Evolutionary conservation across 1,139 yeast genomes (phyloP), one percentile per base, ranked within the genome.

Genomic region (Suhomyces terraborum): DNA sequence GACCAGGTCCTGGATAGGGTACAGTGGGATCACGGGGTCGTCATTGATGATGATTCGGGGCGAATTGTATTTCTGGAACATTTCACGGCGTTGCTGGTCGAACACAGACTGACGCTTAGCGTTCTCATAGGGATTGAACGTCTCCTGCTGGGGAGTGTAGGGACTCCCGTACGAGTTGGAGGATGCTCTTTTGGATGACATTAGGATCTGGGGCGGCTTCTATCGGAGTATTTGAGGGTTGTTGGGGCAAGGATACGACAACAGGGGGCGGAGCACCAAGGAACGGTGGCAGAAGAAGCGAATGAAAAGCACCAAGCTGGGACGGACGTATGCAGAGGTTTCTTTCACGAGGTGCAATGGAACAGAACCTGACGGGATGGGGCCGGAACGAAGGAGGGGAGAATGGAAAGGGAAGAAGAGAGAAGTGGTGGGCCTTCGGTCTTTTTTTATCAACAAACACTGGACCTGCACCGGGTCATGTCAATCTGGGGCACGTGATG

Each of bases 1-100:
- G 50, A 65, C 59, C 29, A 57, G 53, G 10, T 57, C 51, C 39
- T 63, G 67, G 46, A 69, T 62, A 13, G 58, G 58, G 51, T 65
- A 73, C 36, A 62, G 43, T 13, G 77, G 77, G 22, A 70, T 62
- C 17, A 57, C 47, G 2, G 77, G 75, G 45, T 67, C 69, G 43
- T 69, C 71, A 40, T 68, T 54, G 32, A 69, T 66, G 38, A 69
- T 60, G 24, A 68, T 48, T 38, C 56, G 59, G 25, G 68, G 67
- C 7, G 61, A 42, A 36, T 54, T 51, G 41, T 49, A 42, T 16
- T 48, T 42, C 38, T 45, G 56, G 40, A 48, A 49, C 48, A 52
- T 40, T 23, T 54, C 59, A n/a, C 46, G 47, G 23, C 52, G 46
- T 41, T 56, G 62, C 35, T 58, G 52, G 9, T 60, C 61, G 32